These are phyloP conservation scores for Gyromitra esculenta DNA, from an alignment of 2,329 filamentous ascomycete genomes.

Conservation along the genomic window DNA sequence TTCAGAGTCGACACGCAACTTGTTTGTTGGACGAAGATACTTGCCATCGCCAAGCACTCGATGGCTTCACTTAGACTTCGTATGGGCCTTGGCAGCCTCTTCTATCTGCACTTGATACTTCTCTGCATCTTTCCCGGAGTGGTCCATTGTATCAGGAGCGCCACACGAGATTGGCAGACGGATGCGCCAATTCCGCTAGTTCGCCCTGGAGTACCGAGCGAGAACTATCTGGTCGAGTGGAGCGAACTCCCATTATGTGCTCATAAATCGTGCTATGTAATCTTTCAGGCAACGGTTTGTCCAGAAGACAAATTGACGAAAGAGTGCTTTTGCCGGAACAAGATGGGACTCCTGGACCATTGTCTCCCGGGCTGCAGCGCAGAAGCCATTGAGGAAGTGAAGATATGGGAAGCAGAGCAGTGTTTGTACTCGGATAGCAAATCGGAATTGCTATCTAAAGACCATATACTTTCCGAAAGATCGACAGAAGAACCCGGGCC, in stretches of 20 bases:
- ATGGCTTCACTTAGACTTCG: not conserved
- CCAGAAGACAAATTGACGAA: not conserved
- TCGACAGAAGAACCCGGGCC: not conserved
- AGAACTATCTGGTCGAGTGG: constrained; percentile 7
- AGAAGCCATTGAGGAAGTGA: not conserved
- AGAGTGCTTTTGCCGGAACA: constrained; percentile 21
- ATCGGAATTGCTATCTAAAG: not conserved
- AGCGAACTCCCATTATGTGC: constrained; percentile 5
- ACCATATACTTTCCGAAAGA: not conserved
- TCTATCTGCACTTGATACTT: constrained; percentile 12
- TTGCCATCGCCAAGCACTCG: not conserved
- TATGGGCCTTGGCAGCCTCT: not conserved
- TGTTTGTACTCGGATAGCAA: constrained; percentile 2
- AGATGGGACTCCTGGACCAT: constrained; percentile 9
- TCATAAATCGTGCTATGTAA: not conserved
- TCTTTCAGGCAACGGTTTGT: not conserved
- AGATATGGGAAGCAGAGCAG: constrained; percentile 6
- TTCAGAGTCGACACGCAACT: not conserved
- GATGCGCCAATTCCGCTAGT: not conserved
- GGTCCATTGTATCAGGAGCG: not conserved
- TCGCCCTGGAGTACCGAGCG: not conserved
- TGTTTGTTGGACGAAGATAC: not conserved
- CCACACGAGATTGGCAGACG: not conserved
- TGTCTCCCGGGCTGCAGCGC: not conserved
- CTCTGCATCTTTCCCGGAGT: constrained; percentile 7